Evolutionary conservation across 164 flowering plant species (phyloP).

Genomic region (Nelumbo lutea): DNA sequence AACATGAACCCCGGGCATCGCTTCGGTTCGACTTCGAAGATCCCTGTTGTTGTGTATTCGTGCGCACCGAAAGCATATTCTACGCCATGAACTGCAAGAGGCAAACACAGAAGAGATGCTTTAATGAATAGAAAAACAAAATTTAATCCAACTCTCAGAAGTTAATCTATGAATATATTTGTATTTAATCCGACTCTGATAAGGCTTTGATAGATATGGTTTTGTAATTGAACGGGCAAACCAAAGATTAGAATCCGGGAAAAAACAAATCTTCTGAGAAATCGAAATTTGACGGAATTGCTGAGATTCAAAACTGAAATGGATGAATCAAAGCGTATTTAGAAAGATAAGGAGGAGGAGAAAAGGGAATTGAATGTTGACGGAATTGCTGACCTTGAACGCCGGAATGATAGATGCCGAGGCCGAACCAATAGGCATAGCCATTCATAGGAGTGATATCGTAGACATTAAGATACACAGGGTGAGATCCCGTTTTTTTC

Average conservation of each 20-base stretch:
- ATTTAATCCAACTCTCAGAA: neutral
- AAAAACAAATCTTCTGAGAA: too few relatives aligned
- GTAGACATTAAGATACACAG: slow-evolving; percentile 49
- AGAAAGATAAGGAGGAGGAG: too few relatives aligned
- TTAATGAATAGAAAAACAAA: neutral
- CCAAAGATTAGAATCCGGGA: too few relatives aligned
- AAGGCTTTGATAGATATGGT: too few relatives aligned
- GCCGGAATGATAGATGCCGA: slow-evolving; percentile 48
- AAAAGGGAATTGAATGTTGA: too few relatives aligned
- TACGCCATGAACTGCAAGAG: slow-evolving; percentile 44
- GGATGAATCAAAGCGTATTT: too few relatives aligned
- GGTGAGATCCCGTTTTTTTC: slow-evolving; percentile 5
- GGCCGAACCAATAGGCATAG: slow-evolving; percentile 47
- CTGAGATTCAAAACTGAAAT: too few relatives aligned
- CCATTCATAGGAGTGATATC: slow-evolving; percentile 42
- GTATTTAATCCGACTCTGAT: too few relatives aligned
- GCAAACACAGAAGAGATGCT: too few relatives aligned
- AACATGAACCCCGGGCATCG: slow-evolving; percentile 69
- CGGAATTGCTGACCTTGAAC: slow-evolving; percentile 32
- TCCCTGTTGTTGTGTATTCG: slow-evolving; percentile 51
- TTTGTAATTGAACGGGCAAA: too few relatives aligned
- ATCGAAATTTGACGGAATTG: too few relatives aligned
- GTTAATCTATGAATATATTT: neutral
- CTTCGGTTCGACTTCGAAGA: slow-evolving; percentile 60
- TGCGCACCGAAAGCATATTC: slow-evolving; percentile 25